A percentile compares a stretch with the other conserved stretches of the same genome.
These are phyloP conservation scores for Nematocida sp. DNA, from an alignment of 371 early-diverging fungal genomes.

Conservation along the genomic window DNA sequence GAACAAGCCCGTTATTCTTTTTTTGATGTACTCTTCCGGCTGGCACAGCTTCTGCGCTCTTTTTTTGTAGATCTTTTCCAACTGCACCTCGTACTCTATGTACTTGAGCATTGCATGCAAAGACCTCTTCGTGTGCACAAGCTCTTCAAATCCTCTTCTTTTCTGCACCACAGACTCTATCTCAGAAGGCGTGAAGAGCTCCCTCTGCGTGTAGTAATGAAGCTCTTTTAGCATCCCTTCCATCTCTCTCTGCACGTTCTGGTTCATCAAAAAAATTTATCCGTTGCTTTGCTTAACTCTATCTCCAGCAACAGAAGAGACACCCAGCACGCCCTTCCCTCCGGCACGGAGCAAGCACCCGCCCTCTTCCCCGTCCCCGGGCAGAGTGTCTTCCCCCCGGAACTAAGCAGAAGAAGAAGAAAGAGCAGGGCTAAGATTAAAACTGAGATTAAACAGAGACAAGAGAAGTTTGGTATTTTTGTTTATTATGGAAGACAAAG, in stretches of 20 bases:
- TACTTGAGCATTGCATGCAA: conserved; percentile 20
- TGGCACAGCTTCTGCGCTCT: conserved; percentile 5
- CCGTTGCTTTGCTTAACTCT: too few relatives aligned
- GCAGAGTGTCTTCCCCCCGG: too few relatives aligned
- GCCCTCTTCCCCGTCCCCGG: too few relatives aligned
- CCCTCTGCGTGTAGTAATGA: conserved; percentile 17
- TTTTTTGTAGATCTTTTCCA: conserved; percentile 28
- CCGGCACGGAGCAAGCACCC: too few relatives aligned
- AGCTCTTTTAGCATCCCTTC: conserved; percentile 36
- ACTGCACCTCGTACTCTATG: conserved; percentile 36
- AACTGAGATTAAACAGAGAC: too few relatives aligned
- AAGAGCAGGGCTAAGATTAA: too few relatives aligned
- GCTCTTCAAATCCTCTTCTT: conserved; percentile 38
- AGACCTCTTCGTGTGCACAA: not conserved
- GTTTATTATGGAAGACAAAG: conserved; percentile 37
- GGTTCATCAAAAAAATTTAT: too few relatives aligned
- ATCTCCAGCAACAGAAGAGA: too few relatives aligned
- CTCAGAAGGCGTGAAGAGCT: conserved; percentile 12
- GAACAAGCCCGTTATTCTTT: conserved; percentile 26
- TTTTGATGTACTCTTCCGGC: conserved; percentile 12
- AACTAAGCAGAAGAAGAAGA: too few relatives aligned
- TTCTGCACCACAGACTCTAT: conserved; percentile 24
- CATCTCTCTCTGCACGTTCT: not conserved
- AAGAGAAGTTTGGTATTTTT: conserved; percentile 10
- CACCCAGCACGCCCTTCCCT: too few relatives aligned